Evolutionary conservation across 2,329 filamentous ascomycete genomes (phyloP).

Genomic region (Nemania sp.): DNA sequence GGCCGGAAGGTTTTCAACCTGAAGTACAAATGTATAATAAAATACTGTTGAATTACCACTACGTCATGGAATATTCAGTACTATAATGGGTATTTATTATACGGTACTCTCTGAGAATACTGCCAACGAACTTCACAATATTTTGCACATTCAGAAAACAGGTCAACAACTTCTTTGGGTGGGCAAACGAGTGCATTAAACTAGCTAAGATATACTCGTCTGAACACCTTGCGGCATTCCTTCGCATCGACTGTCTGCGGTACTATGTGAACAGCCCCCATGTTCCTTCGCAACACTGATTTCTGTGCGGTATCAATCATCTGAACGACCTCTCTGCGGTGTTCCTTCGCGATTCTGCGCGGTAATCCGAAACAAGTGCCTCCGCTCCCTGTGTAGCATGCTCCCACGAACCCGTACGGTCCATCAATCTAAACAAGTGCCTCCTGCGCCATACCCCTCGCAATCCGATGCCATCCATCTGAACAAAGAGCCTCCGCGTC

Average conservation of each 20-base stretch:
- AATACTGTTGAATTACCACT: too few relatives aligned
- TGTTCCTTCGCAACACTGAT: too few relatives aligned
- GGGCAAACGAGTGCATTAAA: background rate
- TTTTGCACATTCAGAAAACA: background rate
- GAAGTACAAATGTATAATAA: too few relatives aligned
- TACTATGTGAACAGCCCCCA: too few relatives aligned
- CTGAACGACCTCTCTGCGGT: background rate
- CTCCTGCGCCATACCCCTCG: constrained; percentile 22
- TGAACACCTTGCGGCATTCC: constrained; percentile 8
- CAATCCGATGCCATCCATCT: constrained; percentile 19
- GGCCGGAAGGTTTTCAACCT: too few relatives aligned
- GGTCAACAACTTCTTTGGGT: background rate
- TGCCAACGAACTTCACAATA: too few relatives aligned
- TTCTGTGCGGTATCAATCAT: constrained; percentile 18
- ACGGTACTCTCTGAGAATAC: too few relatives aligned
- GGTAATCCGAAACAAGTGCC: constrained; percentile 1
- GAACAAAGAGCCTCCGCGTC: constrained; percentile 19
- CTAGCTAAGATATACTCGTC: background rate
- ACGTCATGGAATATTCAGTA: too few relatives aligned
- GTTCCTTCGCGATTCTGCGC: background rate
- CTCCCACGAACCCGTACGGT: background rate
- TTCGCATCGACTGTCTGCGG: too few relatives aligned
- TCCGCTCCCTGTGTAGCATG: background rate
- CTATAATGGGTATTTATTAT: too few relatives aligned
- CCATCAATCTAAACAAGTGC: background rate